phyloP scores from a whole-genome alignment of 1,284 basidiomycete species.

The Albatrellus sp. region DNA sequence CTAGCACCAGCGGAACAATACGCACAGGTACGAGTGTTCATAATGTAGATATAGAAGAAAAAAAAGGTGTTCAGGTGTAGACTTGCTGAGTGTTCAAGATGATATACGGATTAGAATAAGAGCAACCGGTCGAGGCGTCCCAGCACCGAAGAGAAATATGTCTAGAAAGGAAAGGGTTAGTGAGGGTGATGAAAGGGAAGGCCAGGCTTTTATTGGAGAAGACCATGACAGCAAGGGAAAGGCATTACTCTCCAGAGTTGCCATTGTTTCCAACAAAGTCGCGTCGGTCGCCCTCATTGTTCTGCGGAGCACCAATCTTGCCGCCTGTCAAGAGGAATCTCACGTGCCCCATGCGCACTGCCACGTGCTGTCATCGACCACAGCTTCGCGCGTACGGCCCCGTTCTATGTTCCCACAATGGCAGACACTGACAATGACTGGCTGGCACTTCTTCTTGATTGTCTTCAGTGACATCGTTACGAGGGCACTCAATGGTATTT shows the following conservation, averaged over 20 bases:
- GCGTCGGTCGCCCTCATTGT: too few species aligned
- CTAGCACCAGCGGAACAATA: conserved; percentile 3
- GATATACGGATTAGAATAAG: conserved; percentile 1
- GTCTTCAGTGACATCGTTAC: too few species aligned
- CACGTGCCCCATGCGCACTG: too few species aligned
- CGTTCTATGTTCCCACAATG: too few species aligned
- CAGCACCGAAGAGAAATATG: conserved; percentile 10
- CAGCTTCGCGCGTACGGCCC: too few species aligned
- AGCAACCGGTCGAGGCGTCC: conserved; percentile 10
- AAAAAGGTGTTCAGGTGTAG: background rate
- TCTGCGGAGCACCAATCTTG: too few species aligned
- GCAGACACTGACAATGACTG: too few species aligned
- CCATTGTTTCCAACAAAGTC: background rate
- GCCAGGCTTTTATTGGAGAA: background rate
- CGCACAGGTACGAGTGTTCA: conserved; percentile 27
- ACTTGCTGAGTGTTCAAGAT: background rate
- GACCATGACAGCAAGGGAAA: background rate
- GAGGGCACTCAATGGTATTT: too few species aligned
- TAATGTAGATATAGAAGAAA: conserved; percentile 14
- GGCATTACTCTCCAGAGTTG: background rate
- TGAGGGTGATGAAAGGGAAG: background rate
- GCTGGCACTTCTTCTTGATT: too few species aligned
- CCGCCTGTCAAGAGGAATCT: too few species aligned
- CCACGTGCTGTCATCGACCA: too few species aligned
- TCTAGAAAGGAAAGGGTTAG: background rate